Conservation (phyloP, 2,329 filamentous ascomycete genomes). For the Sphaerulina vaccinii region DNA sequence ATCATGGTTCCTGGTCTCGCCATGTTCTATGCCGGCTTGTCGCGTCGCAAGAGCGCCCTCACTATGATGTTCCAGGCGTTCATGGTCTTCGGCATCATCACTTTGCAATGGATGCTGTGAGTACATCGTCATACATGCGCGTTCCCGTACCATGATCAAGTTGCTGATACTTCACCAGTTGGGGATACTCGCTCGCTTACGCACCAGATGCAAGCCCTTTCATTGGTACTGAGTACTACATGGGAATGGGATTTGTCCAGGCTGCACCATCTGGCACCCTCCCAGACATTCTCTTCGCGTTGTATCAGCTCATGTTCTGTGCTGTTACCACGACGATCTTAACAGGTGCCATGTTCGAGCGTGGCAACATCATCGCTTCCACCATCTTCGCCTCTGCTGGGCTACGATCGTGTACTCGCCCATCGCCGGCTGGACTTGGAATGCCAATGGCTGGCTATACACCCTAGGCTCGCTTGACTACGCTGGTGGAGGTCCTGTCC, state of each 20-base stretch:
- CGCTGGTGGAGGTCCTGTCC: conserved; percentile 63
- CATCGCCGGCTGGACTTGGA: conserved; percentile 68
- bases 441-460: conserved; percentile 63
- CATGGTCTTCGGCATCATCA: conserved; percentile 56
- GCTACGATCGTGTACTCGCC: conserved; percentile 64
- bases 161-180: conserved; percentile 61
- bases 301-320: conserved; percentile 66
- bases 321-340: conserved; percentile 63
- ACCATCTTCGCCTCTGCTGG: conserved; percentile 64
- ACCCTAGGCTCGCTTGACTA: conserved; percentile 61
- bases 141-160: conserved; percentile 61
- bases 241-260: not conserved
- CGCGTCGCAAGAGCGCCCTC: conserved; percentile 61
- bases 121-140: conserved; percentile 64
- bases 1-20: conserved; percentile 67
- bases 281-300: conserved; percentile 62
- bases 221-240: conserved; percentile 53
- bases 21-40: conserved; percentile 63
- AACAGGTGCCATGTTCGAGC: conserved; percentile 62
- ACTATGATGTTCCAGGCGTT: conserved; percentile 63
- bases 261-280: not conserved
- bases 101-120: conserved; percentile 64
- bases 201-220: conserved; percentile 59
- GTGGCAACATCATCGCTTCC: conserved; percentile 63
- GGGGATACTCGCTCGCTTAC: conserved; percentile 58